Evolutionary conservation across 2,329 filamentous ascomycete species (phyloP), one percentile per base, ranked within the genome.

Genomic region (Diaporthe sp.): DNA sequence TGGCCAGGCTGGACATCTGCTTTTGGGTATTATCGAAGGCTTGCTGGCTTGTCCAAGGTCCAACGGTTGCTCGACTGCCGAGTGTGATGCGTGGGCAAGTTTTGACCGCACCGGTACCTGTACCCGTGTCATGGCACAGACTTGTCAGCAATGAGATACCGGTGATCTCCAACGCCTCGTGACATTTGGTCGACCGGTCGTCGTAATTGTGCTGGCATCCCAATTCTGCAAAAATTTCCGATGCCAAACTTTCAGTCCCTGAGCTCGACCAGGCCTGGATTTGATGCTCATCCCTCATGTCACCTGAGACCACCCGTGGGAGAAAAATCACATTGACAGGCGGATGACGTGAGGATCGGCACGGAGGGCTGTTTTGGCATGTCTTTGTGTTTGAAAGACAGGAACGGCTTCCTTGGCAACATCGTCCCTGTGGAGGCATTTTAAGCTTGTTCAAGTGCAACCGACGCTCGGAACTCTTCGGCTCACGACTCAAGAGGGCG

Each of bases 341-440:
- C 63, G 22, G 63, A 66, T 66, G 63, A 66, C 63, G 63, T 66
- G 63, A 27, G 42, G 63, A 66, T 66, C 63, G 63, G 51, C 63
- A 39, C 22, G 37, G 27, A 51, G 35, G 13, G 58, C 6, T 32
- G 32, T 50, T 51, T 47, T 51, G 63, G 63, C 63, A 66, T 66
- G 61, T 51, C 42, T 66, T 37, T 50, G 61, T 50, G 61, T 66
- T 27, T 51, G 44, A 51, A 25, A 25, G 63, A 32, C 59, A 66
- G 63, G 63, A 66, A 66, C 63, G 63, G 32, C 44, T 66, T 66
- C 51, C 63, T 66, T 66, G 63, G 63, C 44, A 66, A 51, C 22
- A 39, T 51, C 7, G 30, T 25, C 42, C 27, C 22, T 50, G 42
- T 32, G 42, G 30, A 50, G 42, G 61, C 22, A 13, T 25, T 25